Base-by-base conservation (phyloP, 2,329 filamentous ascomycete genomes). In the Sphaceloma murrayae region DNA sequence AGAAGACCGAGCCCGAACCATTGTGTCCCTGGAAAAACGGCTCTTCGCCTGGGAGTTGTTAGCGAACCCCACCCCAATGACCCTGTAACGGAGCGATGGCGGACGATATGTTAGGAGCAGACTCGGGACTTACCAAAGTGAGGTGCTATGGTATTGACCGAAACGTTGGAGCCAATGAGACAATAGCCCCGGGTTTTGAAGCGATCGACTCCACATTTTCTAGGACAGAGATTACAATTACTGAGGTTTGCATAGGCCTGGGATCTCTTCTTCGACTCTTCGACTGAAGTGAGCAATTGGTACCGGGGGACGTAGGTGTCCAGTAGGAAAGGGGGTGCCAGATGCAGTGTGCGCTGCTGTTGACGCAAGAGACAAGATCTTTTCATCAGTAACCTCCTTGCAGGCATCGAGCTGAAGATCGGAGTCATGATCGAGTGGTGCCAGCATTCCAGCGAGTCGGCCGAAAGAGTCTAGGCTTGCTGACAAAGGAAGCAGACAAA, bases 101-200 rank as follows among this genome's bases (percentile, higher is more conserved):
- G n/a, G n/a, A n/a, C n/a, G n/a, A n/a, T n/a, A n/a, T n/a, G n/a
- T n/a, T n/a, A n/a, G 7, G 24, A 27, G 24, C 6, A 27, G 24
- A 27, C 6, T 6, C 6, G 24, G 24, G 24, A 27, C 68, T 89
- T 84, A 32, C 84, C 85, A 59, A 88, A 88, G 62, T 91, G 85
- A 40, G 85, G 85, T 47, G 84, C 85, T 52, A 93, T 85, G 5
- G 84, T 83, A 58, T 85, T 87, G 52, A 91, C 83, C 55, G 85
- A 86, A 46, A 78, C 82, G 48, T 80, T 73, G 1, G 72, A 71
- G 10, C 84, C 84, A 52, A 91, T 82, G 48, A 91, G 67, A 58
- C 85, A 93, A 56, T 82, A 73, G 10, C 85, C 85, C 1, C 82
- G 85, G 52, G 72, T 80, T 62, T 88, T 77, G 55, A 78, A 86